Percentiles rank a stretch among this genome's conserved stretches.
These are phyloP conservation scores for Nannizzia gypsea DNA, from an alignment of 2,329 filamentous ascomycete genomes.

Conservation along the genomic window DNA sequence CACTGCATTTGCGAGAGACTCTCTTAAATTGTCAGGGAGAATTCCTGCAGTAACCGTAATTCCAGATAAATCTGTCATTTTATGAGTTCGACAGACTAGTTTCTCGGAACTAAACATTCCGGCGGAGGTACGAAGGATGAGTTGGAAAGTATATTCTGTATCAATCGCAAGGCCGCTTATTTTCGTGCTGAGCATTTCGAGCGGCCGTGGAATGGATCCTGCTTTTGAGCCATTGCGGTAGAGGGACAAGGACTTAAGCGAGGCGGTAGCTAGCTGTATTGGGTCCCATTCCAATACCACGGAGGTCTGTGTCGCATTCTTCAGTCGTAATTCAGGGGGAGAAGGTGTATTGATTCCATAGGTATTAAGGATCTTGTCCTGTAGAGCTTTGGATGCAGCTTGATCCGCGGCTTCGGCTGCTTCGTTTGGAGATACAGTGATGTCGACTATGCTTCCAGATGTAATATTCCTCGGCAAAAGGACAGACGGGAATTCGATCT, in stretches of 20 bases:
- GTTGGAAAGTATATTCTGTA: constrained; percentile 88
- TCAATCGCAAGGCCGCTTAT: constrained; percentile 93
- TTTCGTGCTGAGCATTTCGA: constrained; percentile 87
- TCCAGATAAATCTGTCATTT: constrained; percentile 94
- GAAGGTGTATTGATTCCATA: constrained; percentile 73
- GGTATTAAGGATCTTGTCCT: constrained; percentile 72
- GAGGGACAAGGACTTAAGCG: constrained; percentile 75
- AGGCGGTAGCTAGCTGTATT: constrained; percentile 81
- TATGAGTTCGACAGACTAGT: constrained; percentile 79
- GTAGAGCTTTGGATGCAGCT: constrained; percentile 68
- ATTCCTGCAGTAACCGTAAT: constrained; percentile 90
- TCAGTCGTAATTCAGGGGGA: constrained; percentile 70
- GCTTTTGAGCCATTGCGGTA: constrained; percentile 96
- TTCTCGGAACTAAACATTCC: constrained; percentile 77
- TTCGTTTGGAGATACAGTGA: constrained; percentile 81
- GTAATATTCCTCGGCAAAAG: constrained; percentile 90
- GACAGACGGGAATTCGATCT: constrained; percentile 99
- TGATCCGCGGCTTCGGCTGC: constrained; percentile 64
- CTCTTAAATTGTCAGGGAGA: constrained; percentile 59
- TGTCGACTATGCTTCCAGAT: constrained; percentile 94
- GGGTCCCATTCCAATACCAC: constrained; percentile 98
- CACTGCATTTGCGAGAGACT: constrained; percentile 62
- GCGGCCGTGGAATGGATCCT: constrained; percentile 78
- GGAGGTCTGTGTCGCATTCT: constrained; percentile 97
- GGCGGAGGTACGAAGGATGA: constrained; percentile 80